These are phyloP conservation scores for Spathaspora girioi DNA, from an alignment of 805 yeast species.

Conservation along the genomic window DNA sequence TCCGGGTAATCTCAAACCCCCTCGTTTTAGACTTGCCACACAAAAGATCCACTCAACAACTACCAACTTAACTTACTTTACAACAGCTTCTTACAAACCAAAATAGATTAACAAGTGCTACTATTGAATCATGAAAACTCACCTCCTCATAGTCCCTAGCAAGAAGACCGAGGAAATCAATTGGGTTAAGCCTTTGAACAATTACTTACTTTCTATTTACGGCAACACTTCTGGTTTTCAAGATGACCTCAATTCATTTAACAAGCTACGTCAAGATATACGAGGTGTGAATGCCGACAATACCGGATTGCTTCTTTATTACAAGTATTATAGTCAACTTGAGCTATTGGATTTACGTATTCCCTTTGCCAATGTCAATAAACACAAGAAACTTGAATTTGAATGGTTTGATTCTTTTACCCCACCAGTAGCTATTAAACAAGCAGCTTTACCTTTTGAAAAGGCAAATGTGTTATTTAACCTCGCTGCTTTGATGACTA, in stretches of 20 bases:
- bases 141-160: slow-evolving; percentile 19
- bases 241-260: slow-evolving; percentile 51
- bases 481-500: slow-evolving; percentile 60
- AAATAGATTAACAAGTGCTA: not conserved
- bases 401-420: slow-evolving; percentile 79
- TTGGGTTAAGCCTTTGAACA: slow-evolving; percentile 61
- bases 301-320: slow-evolving; percentile 52
- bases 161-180: slow-evolving; percentile 56
- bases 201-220: slow-evolving; percentile 57
- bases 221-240: slow-evolving; percentile 58
- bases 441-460: slow-evolving; percentile 81
- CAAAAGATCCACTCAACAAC: not conserved
- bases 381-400: slow-evolving; percentile 49
- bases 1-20: not conserved
- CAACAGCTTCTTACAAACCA: not conserved
- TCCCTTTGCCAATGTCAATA: slow-evolving; percentile 56
- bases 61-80: not conserved
- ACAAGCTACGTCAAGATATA: slow-evolving; percentile 57
- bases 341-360: slow-evolving; percentile 76
- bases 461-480: slow-evolving; percentile 84
- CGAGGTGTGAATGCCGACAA: slow-evolving; percentile 43
- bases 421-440: slow-evolving; percentile 47
- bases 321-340: slow-evolving; percentile 74
- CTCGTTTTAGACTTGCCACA: not conserved
- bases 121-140: slow-evolving; percentile 21